Evolutionary conservation across 2,329 filamentous ascomycete species (phyloP), one percentile per base, ranked within the genome.

Genomic region (Hymenoscyphus repandus): DNA sequence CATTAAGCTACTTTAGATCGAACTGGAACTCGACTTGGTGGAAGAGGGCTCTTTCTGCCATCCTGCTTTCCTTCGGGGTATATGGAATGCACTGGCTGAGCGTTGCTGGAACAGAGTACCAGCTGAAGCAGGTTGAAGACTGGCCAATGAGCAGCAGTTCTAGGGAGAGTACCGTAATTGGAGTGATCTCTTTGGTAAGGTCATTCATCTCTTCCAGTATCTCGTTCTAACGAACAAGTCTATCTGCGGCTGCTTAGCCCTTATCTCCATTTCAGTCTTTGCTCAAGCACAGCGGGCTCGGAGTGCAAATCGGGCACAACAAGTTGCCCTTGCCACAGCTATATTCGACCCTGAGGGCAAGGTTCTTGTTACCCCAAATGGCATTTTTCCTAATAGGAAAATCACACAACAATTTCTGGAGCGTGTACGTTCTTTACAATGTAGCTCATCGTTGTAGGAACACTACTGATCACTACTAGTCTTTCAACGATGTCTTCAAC

Each of bases 1-100:
- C 90, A 5, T 95, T 95, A 71, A 95, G 93, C 69, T 78, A 86
- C 50, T 83, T 86, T 67, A 79, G 85, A 56, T 80, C 85, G 13
- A 77, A 80, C 13, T 95, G 89, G 88, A 87, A 85, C 44, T 85
- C 84, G 61, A 80, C 79, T 13, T 89, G 85, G 80, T 90, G 85
- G 85, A 88, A 89, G 64, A 76, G 88, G 52, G 69, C 77, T 9
- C 61, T 83, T 2, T 88, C 83, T 54, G 85, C 85, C 9, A 69
- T 81, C 30, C 37, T 52, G 22, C 36, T 45, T 15, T 27, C 45
- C 17, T 10, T 31, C 27, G 45, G 40, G 17, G 40, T 49, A 13
- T 49, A 38, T 9, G 31, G 20, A 7, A 38, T 44, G 30, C 33
- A 15, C 11, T 45, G 88, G 86, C 85, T 85, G 50, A 89, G 86